Conservation (phyloP, 129 eudicot genomes). For the Saposhnikovia divaricata region DNA sequence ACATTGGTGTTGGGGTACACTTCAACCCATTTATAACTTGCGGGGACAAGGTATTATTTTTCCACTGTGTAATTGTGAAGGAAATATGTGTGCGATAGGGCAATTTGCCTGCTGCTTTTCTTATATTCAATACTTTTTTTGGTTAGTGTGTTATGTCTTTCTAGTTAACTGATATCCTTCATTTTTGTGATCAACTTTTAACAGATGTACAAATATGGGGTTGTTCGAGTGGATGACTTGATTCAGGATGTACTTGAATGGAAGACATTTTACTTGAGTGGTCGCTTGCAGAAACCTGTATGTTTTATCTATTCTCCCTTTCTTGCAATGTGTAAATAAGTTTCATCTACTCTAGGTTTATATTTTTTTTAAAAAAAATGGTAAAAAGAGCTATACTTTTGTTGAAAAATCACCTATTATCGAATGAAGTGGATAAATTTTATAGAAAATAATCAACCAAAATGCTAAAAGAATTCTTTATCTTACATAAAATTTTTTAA, state of each 20-base stretch:
- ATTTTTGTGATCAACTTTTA: conserved; percentile 13
- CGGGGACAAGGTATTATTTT: conserved; percentile 50
- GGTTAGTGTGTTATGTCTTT: conserved; percentile 1
- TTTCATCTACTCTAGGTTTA: neutral
- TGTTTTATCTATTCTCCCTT: conserved; percentile 16
- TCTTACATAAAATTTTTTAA: neutral
- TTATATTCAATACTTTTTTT: neutral
- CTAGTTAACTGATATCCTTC: neutral
- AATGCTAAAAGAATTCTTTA: neutral
- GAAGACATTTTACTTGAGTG: conserved; percentile 81
- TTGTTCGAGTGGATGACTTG: conserved; percentile 61
- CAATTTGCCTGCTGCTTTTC: neutral
- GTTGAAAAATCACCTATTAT: neutral
- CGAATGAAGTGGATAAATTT: neutral
- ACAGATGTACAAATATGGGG: conserved; percentile 89
- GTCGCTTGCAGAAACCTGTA: conserved; percentile 97
- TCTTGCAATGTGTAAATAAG: conserved; percentile 1
- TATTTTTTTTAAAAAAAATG: neutral
- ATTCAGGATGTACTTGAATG: conserved; percentile 58
- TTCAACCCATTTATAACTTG: conserved; percentile 86
- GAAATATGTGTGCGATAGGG: neutral
- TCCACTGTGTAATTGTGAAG: neutral
- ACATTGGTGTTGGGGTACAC: conserved; percentile 83
- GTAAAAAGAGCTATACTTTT: neutral
- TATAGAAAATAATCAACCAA: neutral